Evolutionary conservation across 2,329 filamentous ascomycete genomes (phyloP).

Genomic region (Emmonsiellopsis sp.): DNA sequence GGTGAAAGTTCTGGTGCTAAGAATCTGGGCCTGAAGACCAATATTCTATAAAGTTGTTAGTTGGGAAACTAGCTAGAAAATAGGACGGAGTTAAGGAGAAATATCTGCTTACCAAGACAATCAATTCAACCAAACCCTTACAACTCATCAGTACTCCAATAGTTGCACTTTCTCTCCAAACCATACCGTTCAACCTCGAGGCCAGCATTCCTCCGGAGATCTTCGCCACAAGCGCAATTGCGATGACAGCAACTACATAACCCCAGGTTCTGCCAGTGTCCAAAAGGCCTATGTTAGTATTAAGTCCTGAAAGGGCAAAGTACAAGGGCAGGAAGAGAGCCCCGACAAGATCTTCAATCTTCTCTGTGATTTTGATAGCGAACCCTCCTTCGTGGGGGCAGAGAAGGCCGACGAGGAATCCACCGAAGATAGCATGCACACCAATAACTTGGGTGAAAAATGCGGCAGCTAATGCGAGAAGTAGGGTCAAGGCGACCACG

Average conservation of each 20-base stretch:
- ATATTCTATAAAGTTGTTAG: conserved; percentile 50
- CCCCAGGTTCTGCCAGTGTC: conserved; percentile 77
- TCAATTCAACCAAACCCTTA: conserved; percentile 88
- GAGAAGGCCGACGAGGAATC: conserved; percentile 80
- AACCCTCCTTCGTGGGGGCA: conserved; percentile 56
- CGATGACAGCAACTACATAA: conserved; percentile 76
- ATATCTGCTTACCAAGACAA: conserved; percentile 63
- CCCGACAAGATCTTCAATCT: conserved; percentile 83
- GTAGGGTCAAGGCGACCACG: conserved; percentile 71
- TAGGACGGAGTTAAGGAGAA: conserved; percentile 5
- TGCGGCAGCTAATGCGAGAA: conserved; percentile 68
- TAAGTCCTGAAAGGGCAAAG: conserved; percentile 84
- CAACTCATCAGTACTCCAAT: conserved; percentile 93
- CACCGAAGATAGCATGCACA: conserved; percentile 89
- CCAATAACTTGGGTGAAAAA: conserved; percentile 90
- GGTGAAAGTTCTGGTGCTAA: conserved; percentile 75
- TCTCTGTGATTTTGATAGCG: conserved; percentile 79
- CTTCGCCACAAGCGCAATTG: conserved; percentile 75
- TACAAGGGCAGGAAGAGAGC: conserved; percentile 83
- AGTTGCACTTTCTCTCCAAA: conserved; percentile 83
- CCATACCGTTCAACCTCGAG: conserved; percentile 63
- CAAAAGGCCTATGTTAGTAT: conserved; percentile 76
- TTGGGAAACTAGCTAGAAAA: not conserved
- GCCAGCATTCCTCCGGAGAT: conserved; percentile 74
- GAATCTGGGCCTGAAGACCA: conserved; percentile 71